These are phyloP conservation scores for Cynara cardunculus DNA, from an alignment of 129 eudicot species.

Conservation along the genomic window DNA sequence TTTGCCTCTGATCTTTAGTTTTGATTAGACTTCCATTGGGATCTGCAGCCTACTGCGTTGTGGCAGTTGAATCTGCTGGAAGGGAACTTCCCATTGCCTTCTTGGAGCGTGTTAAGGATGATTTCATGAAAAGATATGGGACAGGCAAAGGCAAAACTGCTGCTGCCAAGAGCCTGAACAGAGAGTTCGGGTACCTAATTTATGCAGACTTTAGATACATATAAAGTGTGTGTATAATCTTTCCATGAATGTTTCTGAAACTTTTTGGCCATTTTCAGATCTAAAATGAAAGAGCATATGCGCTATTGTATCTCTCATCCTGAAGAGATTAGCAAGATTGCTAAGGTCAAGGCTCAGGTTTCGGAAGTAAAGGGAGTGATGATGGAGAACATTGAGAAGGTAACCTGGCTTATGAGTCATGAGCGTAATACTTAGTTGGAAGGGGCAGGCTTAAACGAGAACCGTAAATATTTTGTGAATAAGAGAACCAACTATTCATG, in stretches of 20 bases:
- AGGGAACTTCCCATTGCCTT: slow-evolving; percentile 75
- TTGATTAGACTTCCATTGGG: slow-evolving; percentile 1
- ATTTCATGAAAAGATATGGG: slow-evolving; percentile 59
- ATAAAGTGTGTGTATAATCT: background rate
- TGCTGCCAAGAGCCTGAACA: slow-evolving; percentile 58
- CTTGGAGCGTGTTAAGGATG: slow-evolving; percentile 77
- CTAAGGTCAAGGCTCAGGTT: slow-evolving; percentile 74
- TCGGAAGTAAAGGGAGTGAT: slow-evolving; percentile 78
- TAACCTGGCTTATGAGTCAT: slow-evolving; percentile 10
- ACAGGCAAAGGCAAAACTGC: slow-evolving; percentile 82
- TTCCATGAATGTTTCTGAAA: background rate
- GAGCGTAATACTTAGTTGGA: background rate
- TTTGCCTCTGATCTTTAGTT: background rate
- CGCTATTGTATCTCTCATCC: slow-evolving; percentile 66
- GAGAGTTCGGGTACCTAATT: slow-evolving; percentile 57
- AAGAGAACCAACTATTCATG: background rate
- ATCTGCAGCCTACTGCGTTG: slow-evolving; percentile 67
- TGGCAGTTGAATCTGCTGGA: slow-evolving; percentile 77
- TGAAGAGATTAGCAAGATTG: slow-evolving; percentile 63
- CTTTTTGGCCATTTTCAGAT: slow-evolving; percentile 27
- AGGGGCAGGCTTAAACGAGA: background rate
- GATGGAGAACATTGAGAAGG: slow-evolving; percentile 84
- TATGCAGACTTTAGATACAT: background rate
- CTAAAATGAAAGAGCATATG: slow-evolving; percentile 69
- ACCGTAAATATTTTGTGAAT: background rate